Evolutionary conservation across 2,329 filamentous ascomycete species (phyloP).

Genomic region (Exophiala alcalophila): DNA sequence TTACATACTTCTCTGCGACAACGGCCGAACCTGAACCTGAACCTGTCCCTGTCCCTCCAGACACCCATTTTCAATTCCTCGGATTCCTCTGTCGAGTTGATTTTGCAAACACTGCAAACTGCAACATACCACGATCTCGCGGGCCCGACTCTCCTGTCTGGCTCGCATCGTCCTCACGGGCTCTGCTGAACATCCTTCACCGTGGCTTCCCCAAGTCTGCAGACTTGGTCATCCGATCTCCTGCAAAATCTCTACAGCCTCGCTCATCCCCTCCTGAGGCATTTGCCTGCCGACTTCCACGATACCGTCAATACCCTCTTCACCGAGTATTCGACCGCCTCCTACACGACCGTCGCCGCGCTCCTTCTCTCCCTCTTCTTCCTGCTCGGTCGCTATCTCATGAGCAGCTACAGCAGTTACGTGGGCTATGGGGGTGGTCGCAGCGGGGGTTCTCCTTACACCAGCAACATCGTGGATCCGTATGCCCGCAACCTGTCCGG

Average conservation of each 20-base stretch:
- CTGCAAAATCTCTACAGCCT: slow-evolving; percentile 19
- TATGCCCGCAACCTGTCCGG: slow-evolving; percentile 22
- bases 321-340: slow-evolving; percentile 25
- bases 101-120: no score
- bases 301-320: slow-evolving; percentile 16
- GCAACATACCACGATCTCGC: no score
- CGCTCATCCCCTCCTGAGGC: slow-evolving; percentile 15
- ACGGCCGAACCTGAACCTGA: slow-evolving; percentile 6
- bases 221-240: slow-evolving; percentile 24
- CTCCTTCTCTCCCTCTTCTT: slow-evolving; percentile 29
- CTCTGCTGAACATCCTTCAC: slow-evolving; percentile 17
- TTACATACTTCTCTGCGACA: slow-evolving; percentile 15
- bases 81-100: no score
- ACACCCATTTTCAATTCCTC: no score
- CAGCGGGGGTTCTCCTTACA: slow-evolving; percentile 25
- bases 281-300: slow-evolving; percentile 20
- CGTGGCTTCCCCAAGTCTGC: slow-evolving; percentile 29
- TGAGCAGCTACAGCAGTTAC: slow-evolving; percentile 29
- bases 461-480: slow-evolving; percentile 21
- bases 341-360: slow-evolving; percentile 29
- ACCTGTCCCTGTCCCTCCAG: no score
- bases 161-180: not conserved
- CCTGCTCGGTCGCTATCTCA: slow-evolving; percentile 28
- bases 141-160: no score
- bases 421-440: slow-evolving; percentile 20